Conservation (phyloP, 345 rosid genomes). For the Salix viminalis region DNA sequence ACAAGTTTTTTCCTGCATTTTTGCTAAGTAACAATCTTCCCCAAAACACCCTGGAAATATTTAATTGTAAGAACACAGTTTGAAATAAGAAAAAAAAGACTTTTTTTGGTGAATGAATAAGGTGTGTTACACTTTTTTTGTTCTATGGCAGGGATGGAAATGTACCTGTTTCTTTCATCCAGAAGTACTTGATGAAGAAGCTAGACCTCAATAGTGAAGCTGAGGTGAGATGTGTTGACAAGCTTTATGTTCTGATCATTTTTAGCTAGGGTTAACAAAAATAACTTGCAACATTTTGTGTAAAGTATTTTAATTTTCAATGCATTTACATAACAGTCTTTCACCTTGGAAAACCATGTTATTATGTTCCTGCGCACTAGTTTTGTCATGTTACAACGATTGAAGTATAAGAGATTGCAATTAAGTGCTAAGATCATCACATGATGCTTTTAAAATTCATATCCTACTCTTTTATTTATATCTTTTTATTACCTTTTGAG, state of each 20-base stretch:
- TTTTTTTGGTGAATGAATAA: background rate
- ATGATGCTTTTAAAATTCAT: background rate
- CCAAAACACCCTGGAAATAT: background rate
- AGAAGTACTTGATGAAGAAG: slow-evolving; percentile 32
- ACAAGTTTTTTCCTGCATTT: background rate
- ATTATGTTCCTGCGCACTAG: background rate
- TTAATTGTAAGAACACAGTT: background rate
- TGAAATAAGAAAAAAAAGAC: background rate
- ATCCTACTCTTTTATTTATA: background rate
- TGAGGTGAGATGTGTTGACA: slow-evolving; percentile 13
- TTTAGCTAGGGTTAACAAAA: too few species aligned
- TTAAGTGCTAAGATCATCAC: background rate
- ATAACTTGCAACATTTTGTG: too few species aligned
- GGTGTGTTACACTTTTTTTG: slow-evolving; percentile 7
- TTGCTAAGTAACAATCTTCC: background rate
- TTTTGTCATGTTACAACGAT: background rate
- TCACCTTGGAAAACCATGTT: background rate
- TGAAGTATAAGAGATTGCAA: background rate
- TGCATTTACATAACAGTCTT: background rate
- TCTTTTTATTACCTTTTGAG: background rate
- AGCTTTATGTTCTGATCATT: background rate
- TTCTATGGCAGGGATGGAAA: slow-evolving; percentile 24
- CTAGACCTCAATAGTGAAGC: slow-evolving; percentile 26
- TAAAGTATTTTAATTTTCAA: background rate
- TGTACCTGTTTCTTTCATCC: slow-evolving; percentile 27